These are phyloP conservation scores for Aurinia saxatilis DNA, from an alignment of 345 rosid species.

Conservation along the genomic window DNA sequence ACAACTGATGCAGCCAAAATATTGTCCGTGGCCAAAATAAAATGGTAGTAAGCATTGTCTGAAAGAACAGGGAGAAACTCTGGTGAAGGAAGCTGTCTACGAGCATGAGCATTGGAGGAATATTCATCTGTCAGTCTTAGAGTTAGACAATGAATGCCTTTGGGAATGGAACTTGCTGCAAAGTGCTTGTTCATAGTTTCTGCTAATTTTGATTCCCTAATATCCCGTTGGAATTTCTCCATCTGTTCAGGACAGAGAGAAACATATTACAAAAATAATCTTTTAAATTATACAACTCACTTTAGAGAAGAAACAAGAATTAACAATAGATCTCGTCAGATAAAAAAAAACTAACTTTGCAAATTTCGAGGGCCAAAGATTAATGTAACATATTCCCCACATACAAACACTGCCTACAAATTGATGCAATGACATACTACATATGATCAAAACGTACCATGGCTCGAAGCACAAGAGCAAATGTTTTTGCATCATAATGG, in stretches of 20 bases:
- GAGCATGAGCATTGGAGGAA: conserved; percentile 98
- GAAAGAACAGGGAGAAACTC: conserved; percentile 94
- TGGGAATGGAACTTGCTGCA: conserved; percentile 98
- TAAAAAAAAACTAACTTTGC: too few species aligned
- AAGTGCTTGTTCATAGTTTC: conserved; percentile 99
- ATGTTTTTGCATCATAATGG: conserved; percentile 85
- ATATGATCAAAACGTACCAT: conserved; percentile 51
- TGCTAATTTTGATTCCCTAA: conserved; percentile 83
- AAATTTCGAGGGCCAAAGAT: too few species aligned
- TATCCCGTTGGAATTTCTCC: conserved; percentile 85
- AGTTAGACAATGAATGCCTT: conserved; percentile 96
- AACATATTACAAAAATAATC: conserved; percentile 3
- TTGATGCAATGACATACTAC: not conserved
- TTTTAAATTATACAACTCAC: not conserved
- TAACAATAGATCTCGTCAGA: too few species aligned
- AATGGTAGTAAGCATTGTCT: conserved; percentile 86
- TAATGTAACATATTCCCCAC: too few species aligned
- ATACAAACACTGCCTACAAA: not conserved
- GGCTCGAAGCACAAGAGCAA: conserved; percentile 71
- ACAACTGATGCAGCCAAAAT: conserved; percentile 99
- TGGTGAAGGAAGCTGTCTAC: conserved; percentile 96
- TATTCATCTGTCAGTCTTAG: conserved; percentile 94
- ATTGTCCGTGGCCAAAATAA: conserved; percentile 81
- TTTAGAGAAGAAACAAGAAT: not conserved
- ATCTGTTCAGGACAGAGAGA: conserved; percentile 42